Evolutionary conservation across 352 stramenopile genomes (phyloP).

Genomic region (Thraustochytrium sp.): DNA sequence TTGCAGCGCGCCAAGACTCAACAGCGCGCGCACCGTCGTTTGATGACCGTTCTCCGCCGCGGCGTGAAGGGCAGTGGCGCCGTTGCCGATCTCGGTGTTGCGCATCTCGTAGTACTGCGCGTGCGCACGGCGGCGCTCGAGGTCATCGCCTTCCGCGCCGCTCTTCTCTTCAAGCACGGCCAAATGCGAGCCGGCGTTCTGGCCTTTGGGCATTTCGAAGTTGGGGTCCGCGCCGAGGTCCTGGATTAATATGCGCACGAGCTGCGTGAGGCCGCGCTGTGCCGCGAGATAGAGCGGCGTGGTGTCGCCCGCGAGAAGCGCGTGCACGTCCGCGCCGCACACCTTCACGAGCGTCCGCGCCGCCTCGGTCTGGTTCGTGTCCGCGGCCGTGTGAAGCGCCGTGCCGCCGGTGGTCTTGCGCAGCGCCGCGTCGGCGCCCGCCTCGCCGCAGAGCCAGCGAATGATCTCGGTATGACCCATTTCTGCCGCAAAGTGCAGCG

Average conservation of each 20-base stretch:
- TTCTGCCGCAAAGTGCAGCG: slow-evolving; percentile 36
- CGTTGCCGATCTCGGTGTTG: slow-evolving; percentile 42
- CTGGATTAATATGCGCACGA: neutral
- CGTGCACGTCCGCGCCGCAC: slow-evolving; percentile 1
- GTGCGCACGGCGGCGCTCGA: neutral
- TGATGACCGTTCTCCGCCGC: slow-evolving; percentile 38
- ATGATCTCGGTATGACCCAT: slow-evolving; percentile 8
- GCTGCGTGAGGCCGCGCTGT: neutral
- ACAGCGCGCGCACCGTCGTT: neutral
- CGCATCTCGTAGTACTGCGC: neutral
- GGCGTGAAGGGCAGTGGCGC: slow-evolving; percentile 36
- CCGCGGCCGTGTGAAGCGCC: slow-evolving; percentile 44
- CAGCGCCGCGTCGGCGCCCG: slow-evolving; percentile 11
- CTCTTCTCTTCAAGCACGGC: neutral
- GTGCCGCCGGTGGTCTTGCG: slow-evolving; percentile 32
- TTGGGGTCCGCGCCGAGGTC: slow-evolving; percentile 27
- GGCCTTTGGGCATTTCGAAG: slow-evolving; percentile 24
- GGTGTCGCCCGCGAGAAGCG: slow-evolving; percentile 15
- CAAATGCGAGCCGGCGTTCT: neutral
- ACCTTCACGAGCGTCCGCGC: neutral
- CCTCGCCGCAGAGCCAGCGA: neutral
- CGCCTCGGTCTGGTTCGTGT: slow-evolving; percentile 33
- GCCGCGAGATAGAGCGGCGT: slow-evolving; percentile 18
- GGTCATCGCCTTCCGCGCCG: neutral
- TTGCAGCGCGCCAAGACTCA: neutral